These are phyloP conservation scores for Ustilago bromivora DNA, from an alignment of 1,284 basidiomycete species.

Conservation along the genomic window DNA sequence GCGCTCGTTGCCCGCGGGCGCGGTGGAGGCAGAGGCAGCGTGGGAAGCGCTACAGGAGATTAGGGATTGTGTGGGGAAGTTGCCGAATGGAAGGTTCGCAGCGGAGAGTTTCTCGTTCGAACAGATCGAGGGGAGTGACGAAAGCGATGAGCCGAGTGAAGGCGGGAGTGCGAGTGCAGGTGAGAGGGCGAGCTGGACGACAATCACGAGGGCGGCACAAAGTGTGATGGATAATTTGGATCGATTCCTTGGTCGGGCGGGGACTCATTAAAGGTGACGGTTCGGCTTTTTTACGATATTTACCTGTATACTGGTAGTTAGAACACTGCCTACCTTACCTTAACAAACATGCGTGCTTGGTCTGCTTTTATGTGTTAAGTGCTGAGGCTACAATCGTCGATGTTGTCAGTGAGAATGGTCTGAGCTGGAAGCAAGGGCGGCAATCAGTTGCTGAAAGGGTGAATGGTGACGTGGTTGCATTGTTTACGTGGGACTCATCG, in stretches of 20 bases:
- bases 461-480: conserved; percentile 21
- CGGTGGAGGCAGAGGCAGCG: conserved; percentile 9
- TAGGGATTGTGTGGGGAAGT: conserved; percentile 15
- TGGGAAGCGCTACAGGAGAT: conserved; percentile 21
- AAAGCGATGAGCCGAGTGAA: conserved; percentile 15
- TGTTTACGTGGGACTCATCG: background rate
- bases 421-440: too few species aligned
- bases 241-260: conserved; percentile 26
- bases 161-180: background rate
- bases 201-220: conserved; percentile 28
- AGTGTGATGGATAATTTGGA: conserved; percentile 39
- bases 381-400: background rate
- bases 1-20: background rate
- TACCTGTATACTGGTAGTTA: conserved; percentile 5
- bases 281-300: background rate
- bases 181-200: conserved; percentile 19
- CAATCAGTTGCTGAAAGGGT: background rate
- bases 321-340: background rate
- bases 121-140: conserved; percentile 29
- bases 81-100: conserved; percentile 27
- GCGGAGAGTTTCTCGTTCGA: conserved; percentile 33
- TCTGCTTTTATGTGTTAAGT: background rate
- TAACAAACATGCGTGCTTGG: background rate
- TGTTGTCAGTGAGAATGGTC: too few species aligned
- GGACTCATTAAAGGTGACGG: background rate